Percentiles rank a stretch among this genome's conserved stretches.
These are phyloP conservation scores for Ajuga chamaepitys DNA, from an alignment of 257 asterid genomes.

Conservation along the genomic window DNA sequence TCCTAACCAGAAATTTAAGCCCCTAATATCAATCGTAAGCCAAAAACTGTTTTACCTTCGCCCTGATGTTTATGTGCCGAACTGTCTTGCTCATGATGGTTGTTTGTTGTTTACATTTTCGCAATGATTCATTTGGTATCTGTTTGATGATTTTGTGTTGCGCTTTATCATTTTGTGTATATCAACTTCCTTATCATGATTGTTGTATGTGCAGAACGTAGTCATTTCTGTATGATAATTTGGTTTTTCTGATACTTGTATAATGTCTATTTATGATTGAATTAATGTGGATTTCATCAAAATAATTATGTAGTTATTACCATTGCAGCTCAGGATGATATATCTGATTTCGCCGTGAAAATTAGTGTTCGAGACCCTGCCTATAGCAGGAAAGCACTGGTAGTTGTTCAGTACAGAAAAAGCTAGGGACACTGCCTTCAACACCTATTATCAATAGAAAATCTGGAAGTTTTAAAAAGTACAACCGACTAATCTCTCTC, in stretches of 20 bases:
- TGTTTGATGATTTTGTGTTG: background rate
- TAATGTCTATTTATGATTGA: background rate
- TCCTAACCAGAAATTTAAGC: too few relatives aligned
- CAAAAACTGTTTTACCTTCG: too few relatives aligned
- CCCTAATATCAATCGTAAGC: too few relatives aligned
- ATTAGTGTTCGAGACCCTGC: background rate
- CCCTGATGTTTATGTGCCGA: too few relatives aligned
- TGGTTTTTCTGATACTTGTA: background rate
- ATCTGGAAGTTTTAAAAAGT: slow-evolving; percentile 11
- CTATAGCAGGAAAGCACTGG: background rate
- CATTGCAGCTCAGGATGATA: slow-evolving; percentile 9
- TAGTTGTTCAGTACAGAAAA: background rate
- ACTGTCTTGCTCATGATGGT: too few relatives aligned
- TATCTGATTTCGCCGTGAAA: too few relatives aligned
- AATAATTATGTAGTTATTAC: background rate
- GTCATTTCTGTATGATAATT: background rate
- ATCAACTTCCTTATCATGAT: background rate
- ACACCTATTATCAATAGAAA: slow-evolving; percentile 2
- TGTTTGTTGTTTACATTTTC: background rate
- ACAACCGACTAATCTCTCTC: slow-evolving; percentile 8
- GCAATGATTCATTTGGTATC: background rate
- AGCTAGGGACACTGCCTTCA: background rate
- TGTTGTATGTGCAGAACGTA: background rate
- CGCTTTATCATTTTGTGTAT: background rate
- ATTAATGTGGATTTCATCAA: background rate